A percentile compares a stretch with the other conserved stretches of the same genome.
Evolutionary conservation across 768 basidiomycete species (phyloP).

Genomic region (Saitozyma sp.): DNA sequence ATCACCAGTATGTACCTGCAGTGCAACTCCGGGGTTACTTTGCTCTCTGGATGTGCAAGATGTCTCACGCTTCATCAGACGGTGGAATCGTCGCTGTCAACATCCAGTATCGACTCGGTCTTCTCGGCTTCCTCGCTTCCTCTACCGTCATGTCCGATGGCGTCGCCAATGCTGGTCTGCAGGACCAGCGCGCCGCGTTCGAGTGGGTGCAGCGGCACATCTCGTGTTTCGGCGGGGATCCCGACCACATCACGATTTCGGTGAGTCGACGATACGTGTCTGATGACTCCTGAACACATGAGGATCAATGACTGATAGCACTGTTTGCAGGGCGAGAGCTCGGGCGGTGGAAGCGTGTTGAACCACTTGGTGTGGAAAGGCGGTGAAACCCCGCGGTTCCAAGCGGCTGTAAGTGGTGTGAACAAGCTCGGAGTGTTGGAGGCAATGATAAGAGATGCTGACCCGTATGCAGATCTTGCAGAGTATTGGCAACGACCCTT

Average conservation of each 20-base stretch:
- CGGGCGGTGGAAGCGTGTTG: conserved; percentile 57
- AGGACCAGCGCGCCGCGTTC: conserved; percentile 63
- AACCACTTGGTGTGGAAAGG: conserved; percentile 58
- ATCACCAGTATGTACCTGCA: conserved; percentile 14
- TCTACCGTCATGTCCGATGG: conserved; percentile 8
- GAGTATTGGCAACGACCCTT: conserved; percentile 33
- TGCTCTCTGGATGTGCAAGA: background rate
- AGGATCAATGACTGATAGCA: background rate
- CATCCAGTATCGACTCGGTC: conserved; percentile 22
- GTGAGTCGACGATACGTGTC: background rate
- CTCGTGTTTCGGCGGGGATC: conserved; percentile 63
- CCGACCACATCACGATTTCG: conserved; percentile 55
- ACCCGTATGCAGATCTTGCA: conserved; percentile 17
- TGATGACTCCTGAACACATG: background rate
- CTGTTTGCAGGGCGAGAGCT: conserved; percentile 51
- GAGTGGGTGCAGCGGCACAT: conserved; percentile 64
- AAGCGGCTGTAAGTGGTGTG: conserved; percentile 16
- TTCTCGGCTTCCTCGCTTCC: conserved; percentile 13
- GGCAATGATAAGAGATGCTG: background rate
- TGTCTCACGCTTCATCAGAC: conserved; percentile 3
- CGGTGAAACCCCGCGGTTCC: conserved; percentile 42
- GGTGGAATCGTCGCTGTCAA: conserved; percentile 21
- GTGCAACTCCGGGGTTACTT: background rate
- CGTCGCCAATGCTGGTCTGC: conserved; percentile 53
- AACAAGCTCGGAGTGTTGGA: no score